Conservation (phyloP, 2,329 filamentous ascomycete genomes). For the Fusarium siculi region DNA sequence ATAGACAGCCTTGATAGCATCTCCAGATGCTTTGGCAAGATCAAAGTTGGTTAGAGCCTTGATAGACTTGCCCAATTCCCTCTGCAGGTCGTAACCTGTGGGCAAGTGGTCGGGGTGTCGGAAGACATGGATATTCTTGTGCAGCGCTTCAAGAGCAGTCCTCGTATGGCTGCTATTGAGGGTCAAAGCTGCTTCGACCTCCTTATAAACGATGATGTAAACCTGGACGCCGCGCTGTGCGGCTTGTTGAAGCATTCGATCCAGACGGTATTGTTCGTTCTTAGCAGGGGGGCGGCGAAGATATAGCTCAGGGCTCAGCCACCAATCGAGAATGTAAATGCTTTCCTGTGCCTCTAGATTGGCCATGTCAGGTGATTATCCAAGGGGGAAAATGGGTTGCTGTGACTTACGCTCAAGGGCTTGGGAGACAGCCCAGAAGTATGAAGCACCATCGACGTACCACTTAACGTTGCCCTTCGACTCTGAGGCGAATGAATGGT, state of each 20-base stretch:
- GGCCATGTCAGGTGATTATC: slow-evolving; percentile 10
- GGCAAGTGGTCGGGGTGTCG: slow-evolving; percentile 89
- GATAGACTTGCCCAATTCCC: slow-evolving; percentile 74
- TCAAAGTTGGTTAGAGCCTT: slow-evolving; percentile 61
- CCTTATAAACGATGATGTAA: slow-evolving; percentile 92
- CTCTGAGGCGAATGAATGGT: slow-evolving; percentile 77
- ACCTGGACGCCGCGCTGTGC: slow-evolving; percentile 86
- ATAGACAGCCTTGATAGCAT: slow-evolving; percentile 82
- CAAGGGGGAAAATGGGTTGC: not conserved
- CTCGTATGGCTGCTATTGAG: slow-evolving; percentile 52
- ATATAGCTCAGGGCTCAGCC: slow-evolving; percentile 89
- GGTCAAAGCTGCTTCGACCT: slow-evolving; percentile 83
- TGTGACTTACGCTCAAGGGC: slow-evolving; percentile 71
- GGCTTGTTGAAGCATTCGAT: slow-evolving; percentile 83
- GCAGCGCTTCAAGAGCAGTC: slow-evolving; percentile 14
- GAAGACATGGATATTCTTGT: slow-evolving; percentile 69
- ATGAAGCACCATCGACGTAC: slow-evolving; percentile 86
- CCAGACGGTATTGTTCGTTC: slow-evolving; percentile 85
- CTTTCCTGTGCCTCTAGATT: slow-evolving; percentile 72
- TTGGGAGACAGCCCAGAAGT: slow-evolving; percentile 85
- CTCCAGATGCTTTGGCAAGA: slow-evolving; percentile 73
- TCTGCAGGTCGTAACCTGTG: slow-evolving; percentile 73
- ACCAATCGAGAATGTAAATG: slow-evolving; percentile 91
- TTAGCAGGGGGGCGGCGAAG: slow-evolving; percentile 82
- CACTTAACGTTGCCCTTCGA: slow-evolving; percentile 83